Evolutionary conservation across 2,329 filamentous ascomycete genomes (phyloP).

Genomic region (Fusarium longipes): DNA sequence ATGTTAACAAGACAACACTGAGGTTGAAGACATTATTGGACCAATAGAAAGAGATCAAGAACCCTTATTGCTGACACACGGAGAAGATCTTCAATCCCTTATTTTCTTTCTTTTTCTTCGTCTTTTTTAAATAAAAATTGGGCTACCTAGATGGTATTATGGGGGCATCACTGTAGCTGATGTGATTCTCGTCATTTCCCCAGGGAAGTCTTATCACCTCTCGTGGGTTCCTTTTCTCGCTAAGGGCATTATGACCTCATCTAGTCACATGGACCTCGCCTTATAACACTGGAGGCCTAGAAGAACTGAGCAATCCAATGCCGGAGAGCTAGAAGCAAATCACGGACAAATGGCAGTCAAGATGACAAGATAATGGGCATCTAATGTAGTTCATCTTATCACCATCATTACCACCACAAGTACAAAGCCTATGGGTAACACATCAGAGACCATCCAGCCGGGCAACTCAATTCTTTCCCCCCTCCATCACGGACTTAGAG

Average conservation of each 20-base stretch:
- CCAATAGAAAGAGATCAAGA: not conserved
- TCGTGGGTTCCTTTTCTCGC: slow-evolving; percentile 20
- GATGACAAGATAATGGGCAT: not conserved
- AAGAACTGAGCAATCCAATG: not conserved
- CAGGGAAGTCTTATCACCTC: not conserved
- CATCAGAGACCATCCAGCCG: not conserved
- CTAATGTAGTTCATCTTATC: not conserved
- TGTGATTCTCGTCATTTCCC: slow-evolving; percentile 30
- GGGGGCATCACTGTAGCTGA: slow-evolving; percentile 22
- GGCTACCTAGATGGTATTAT: slow-evolving; percentile 1
- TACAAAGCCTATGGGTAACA: slow-evolving; percentile 6
- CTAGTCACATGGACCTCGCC: slow-evolving; percentile 12
- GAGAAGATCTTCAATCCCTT: not conserved
- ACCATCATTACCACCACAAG: not conserved
- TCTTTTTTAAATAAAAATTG: slow-evolving; percentile 1
- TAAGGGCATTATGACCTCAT: slow-evolving; percentile 39
- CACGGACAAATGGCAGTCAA: not conserved
- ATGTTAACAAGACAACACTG: not conserved
- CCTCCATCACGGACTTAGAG: slow-evolving; percentile 22
- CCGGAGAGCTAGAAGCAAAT: slow-evolving; percentile 3
- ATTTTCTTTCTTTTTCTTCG: not conserved
- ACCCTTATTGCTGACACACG: not conserved
- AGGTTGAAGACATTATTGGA: not conserved
- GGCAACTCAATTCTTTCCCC: slow-evolving; percentile 1
- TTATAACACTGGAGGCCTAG: not conserved